phyloP scores from a whole-genome alignment of 352 stramenopile species.

The Elongisporangium prolatum region DNA sequence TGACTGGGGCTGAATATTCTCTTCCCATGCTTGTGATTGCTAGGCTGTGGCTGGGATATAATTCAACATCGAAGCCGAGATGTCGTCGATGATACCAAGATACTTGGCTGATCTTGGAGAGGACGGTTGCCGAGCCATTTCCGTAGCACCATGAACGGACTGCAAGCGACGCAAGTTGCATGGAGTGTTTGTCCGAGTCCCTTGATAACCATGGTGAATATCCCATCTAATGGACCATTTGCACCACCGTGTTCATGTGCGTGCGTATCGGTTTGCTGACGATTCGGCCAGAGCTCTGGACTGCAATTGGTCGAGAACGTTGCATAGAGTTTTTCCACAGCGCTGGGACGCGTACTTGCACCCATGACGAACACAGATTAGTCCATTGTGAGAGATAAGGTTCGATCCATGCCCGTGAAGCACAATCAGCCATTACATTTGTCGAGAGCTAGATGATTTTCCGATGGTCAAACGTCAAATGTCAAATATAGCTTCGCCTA shows the following conservation, averaged over 20 bases:
- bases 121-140: conserved; percentile 15
- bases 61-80: conserved; percentile 11
- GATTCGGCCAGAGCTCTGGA: conserved; percentile 11
- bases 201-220: conserved; percentile 8
- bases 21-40: too few species aligned
- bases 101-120: conserved; percentile 20
- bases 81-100: conserved; percentile 13
- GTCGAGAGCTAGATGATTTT: conserved; percentile 7
- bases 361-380: conserved; percentile 12
- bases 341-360: conserved; percentile 2
- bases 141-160: conserved; percentile 5
- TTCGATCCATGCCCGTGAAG: conserved; percentile 14
- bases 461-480: conserved; percentile 8
- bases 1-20: too few species aligned
- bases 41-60: conserved; percentile 1
- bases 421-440: conserved; percentile 23
- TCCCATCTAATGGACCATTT: conserved; percentile 6
- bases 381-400: conserved; percentile 6
- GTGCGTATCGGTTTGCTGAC: conserved; percentile 3
- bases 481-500: conserved; percentile 11
- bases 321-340: conserved; percentile 13
- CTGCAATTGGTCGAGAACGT: conserved; percentile 11
- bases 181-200: neutral
- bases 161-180: conserved; percentile 1
- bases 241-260: conserved; percentile 6